Evolutionary conservation across 768 basidiomycete genomes (phyloP), one percentile per base, ranked within the genome.

Genomic region (Leccinellum albellum): DNA sequence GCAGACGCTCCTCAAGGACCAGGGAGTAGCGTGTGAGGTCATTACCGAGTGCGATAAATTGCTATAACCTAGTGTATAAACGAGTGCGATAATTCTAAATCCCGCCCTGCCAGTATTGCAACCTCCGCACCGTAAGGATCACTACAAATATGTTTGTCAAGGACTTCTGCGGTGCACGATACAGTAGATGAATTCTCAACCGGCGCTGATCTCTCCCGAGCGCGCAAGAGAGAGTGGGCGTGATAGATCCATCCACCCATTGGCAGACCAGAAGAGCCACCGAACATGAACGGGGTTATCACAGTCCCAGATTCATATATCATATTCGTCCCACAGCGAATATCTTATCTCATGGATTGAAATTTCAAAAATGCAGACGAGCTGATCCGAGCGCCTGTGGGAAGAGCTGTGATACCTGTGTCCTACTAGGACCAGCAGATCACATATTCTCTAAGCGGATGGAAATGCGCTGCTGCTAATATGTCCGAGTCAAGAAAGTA

Each of bases 1-100:
- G 50, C 54, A 1, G 56, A 57, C 8, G 50, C 53, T 10, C 50
- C 61, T 13, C 57, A 59, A 44, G 56, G 48, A 15, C 24, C 42
- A 4, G 58, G 51, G 33, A 54, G 51, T 32, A 48, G 21, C 5
- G 45, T 29, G 4, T 64, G 42, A 62, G 20, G 6, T 12, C 13
- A 13, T 14, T 13, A 9, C 23, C 17, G 37, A 15, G 32, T 21
- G 2, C 21, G 24, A 17, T 46, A 2, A 15, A 46, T 24, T 9
- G 45, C 24, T 17, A 15, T 3, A 3, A 24, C 7, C 7, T 6
- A 21, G 44, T 24, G 21, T 44, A 14, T 6, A 44, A 1, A 44
- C 13, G 5, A 15, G 14, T 15, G 14, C 21, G 21, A 44, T 5
- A 23, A 44, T 26, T 26, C n/a, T n/a, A n/a, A n/a, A 6, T 12